phyloP scores from a whole-genome alignment of 129 eudicot species.

The sunflower (Helianthus annuus) region HanXRQr2.0-SUNRISE NC_035448.2:164993945-164994444 shows the following conservation, averaged over 20 bases:
- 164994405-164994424: conserved; percentile 21
- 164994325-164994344: conserved; percentile 70
- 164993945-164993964: conserved; percentile 65
- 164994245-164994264: conserved; percentile 53
- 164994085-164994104: conserved; percentile 42
- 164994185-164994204: conserved; percentile 49
- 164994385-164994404: conserved; percentile 36
- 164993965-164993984: conserved; percentile 81
- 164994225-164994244: conserved; percentile 43
- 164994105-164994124: conserved; percentile 64
- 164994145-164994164: conserved; percentile 36
- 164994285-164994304: conserved; percentile 97
- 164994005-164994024: conserved; percentile 37
- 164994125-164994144: conserved; percentile 36
- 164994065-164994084: conserved; percentile 31
- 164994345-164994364: conserved; percentile 30
- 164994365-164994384: conserved; percentile 38
- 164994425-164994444: conserved; percentile 2
- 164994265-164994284: conserved; percentile 80
- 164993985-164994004: conserved; percentile 13
- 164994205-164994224: conserved; percentile 18
- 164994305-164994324: conserved; percentile 96
- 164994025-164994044: conserved; percentile 16
- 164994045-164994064: conserved; percentile 15
- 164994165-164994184: conserved; percentile 90